Percentiles rank a stretch among this genome's conserved stretches.
These are phyloP conservation scores for Eimeria maxima DNA, from an alignment of 169 alveolate species.

Conservation along the genomic window DNA sequence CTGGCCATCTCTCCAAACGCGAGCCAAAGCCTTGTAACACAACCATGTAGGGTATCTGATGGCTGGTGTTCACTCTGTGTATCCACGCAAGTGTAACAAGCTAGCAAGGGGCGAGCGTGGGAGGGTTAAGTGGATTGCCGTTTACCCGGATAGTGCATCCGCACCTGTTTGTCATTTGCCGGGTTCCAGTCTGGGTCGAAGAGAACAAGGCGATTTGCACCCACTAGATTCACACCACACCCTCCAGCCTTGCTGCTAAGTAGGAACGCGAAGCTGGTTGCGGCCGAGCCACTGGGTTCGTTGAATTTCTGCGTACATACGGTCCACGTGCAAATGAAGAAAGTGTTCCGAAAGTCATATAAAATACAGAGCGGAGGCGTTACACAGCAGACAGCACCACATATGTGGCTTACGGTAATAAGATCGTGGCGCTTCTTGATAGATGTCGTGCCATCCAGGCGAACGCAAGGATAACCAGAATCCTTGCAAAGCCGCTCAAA, in stretches of 20 bases:
- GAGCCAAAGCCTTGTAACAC: slow-evolving; percentile 94
- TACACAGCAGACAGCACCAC: neutral
- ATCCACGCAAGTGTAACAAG: neutral
- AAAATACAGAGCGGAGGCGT: neutral
- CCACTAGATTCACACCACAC: slow-evolving; percentile 98
- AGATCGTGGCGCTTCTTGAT: slow-evolving; percentile 92
- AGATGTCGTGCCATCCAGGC: slow-evolving; percentile 95
- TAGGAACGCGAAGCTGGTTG: slow-evolving; percentile 94
- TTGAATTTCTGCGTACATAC: slow-evolving; percentile 87
- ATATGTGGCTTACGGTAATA: slow-evolving; percentile 87
- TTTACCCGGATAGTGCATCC: neutral
- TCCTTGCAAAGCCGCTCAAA: slow-evolving; percentile 93
- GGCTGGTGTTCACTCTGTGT: neutral
- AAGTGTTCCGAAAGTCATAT: neutral
- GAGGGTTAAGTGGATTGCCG: neutral
- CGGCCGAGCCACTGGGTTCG: slow-evolving; percentile 88
- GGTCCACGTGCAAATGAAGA: neutral
- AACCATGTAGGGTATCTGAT: neutral
- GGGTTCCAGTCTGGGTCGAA: slow-evolving; percentile 99
- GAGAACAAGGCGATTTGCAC: slow-evolving; percentile 98
- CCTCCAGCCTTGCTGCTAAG: slow-evolving; percentile 99
- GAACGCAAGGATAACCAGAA: slow-evolving; percentile 90
- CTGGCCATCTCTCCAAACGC: slow-evolving; percentile 99
- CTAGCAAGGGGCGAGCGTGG: neutral
- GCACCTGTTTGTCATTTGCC: slow-evolving; percentile 98